These are phyloP conservation scores for Ustulina deusta DNA, from an alignment of 2,329 filamentous ascomycete species.

Conservation along the genomic window DNA sequence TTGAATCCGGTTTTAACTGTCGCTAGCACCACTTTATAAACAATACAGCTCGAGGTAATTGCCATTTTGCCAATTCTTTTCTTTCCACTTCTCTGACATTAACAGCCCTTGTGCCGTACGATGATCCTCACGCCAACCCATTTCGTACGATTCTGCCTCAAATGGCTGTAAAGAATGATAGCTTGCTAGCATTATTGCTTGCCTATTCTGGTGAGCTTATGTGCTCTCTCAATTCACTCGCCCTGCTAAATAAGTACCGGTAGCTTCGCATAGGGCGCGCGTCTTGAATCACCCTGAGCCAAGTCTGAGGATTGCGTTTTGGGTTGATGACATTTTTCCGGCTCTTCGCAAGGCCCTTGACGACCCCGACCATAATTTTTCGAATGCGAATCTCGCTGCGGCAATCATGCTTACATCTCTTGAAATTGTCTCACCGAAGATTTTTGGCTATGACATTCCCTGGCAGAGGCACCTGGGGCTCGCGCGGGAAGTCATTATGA, in stretches of 20 bases:
- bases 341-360: conserved; percentile 75
- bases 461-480: conserved; percentile 85
- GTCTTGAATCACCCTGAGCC: conserved; percentile 80
- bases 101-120: conserved; percentile 61
- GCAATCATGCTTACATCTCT: conserved; percentile 87
- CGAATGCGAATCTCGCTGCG: conserved; percentile 80
- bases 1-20: conserved; percentile 40
- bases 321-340: conserved; percentile 84
- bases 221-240: neutral
- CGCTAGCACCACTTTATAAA: conserved; percentile 76
- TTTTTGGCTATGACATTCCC: conserved; percentile 81
- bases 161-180: conserved; percentile 76
- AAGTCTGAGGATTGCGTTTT: conserved; percentile 79
- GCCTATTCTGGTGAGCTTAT: conserved; percentile 72
- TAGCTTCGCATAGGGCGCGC: conserved; percentile 81
- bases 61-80: neutral
- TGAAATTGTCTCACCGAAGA: conserved; percentile 84
- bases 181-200: conserved; percentile 80
- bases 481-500: conserved; percentile 79
- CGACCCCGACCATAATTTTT: conserved; percentile 71
- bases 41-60: conserved; percentile 75
- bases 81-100: conserved; percentile 55
- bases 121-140: conserved; percentile 65
- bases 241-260: conserved; percentile 35
- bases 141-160: conserved; percentile 63